Base-by-base conservation (phyloP, 495 filamentous ascomycete genomes). In the Diplogelasinospora grovesii region DNA sequence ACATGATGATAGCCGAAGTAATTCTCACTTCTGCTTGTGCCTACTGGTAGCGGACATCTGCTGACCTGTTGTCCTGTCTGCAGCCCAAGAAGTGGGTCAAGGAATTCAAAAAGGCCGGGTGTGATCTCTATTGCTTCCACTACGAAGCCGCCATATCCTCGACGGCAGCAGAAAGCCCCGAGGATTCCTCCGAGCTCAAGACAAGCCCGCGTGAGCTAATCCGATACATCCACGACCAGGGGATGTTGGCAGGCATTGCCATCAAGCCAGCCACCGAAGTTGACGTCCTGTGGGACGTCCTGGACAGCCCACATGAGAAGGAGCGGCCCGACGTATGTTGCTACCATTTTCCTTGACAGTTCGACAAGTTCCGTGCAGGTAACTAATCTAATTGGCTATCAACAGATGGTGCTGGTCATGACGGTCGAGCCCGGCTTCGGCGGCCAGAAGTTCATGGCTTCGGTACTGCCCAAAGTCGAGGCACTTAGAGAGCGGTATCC, bases 1-100 rank as follows among this genome's bases (percentile, higher is more conserved):
- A 98, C 62, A 97, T 98, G 93, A 98, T 98, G 92, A 94, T 98
- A 53, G 81, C 84, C 52, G 92, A 98, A 85, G 89, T 92, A 73
- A 30, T 45, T 41, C 40, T 15, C 32, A 7, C 43, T 22, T 3
- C 18, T 11, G 9, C 4, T n/a, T 9, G 13, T n/a, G 14, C 18
- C 8, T 36, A 8, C 7, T 14, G 6, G n/a, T 16, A 36, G n/a
- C 43, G 49, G 40, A 47, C 41, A 34, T 34, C 14, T 34, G n/a
- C n/a, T n/a, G n/a, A n/a, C n/a, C n/a, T n/a, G n/a, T n/a, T n/a
- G 5, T 30, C 10, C 9, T 27, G 9, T 11, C 22, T 38, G 16
- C 22, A 94, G 92, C 92, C 92, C 34, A 90, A 97, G 68, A 89
- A 87, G 74, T 98, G 92, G 92, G 87, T 97, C 49, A 81, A 81